A percentile compares a stretch with the other conserved stretches of the same genome.
phyloP scores from a whole-genome alignment of 2,329 filamentous ascomycete species.

The Stenocarpella maydis region DNA sequence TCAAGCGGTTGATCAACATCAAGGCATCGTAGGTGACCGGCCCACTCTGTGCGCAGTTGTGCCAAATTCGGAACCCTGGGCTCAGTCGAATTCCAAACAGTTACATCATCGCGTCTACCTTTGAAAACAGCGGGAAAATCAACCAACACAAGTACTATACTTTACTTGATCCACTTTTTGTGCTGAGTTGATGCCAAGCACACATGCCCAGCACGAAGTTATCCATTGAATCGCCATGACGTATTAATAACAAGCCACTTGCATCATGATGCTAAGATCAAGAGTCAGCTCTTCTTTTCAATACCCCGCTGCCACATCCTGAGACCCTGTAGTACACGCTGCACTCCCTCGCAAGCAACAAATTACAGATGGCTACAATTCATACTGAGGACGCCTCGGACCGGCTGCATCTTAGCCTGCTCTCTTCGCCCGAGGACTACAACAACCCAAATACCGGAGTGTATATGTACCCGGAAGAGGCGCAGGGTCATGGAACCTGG shows the following conservation, averaged over 20 bases:
- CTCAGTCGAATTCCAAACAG: too few relatives aligned
- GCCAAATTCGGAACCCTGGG: too few relatives aligned
- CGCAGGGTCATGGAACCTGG: slow-evolving; percentile 18
- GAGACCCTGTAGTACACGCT: too few relatives aligned
- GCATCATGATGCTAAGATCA: neutral
- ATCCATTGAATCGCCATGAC: neutral
- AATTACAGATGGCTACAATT: slow-evolving; percentile 1
- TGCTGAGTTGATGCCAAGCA: neutral
- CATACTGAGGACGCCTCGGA: slow-evolving; percentile 13
- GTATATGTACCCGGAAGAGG: neutral
- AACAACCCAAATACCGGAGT: slow-evolving; percentile 20
- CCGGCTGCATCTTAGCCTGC: slow-evolving; percentile 23
- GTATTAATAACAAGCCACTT: too few relatives aligned
- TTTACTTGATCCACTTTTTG: too few relatives aligned
- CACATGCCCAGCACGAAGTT: neutral
- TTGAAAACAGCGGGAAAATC: too few relatives aligned
- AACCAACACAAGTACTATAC: too few relatives aligned
- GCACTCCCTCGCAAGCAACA: neutral
- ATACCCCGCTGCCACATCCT: neutral
- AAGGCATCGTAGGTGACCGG: too few relatives aligned
- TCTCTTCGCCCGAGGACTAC: slow-evolving; percentile 7
- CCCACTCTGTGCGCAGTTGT: too few relatives aligned
- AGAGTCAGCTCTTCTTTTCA: too few relatives aligned
- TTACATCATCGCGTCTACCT: too few relatives aligned
- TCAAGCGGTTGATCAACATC: too few relatives aligned